These are phyloP conservation scores for Noccaea bulbosa DNA, from an alignment of 345 rosid genomes.

Conservation along the genomic window DNA sequence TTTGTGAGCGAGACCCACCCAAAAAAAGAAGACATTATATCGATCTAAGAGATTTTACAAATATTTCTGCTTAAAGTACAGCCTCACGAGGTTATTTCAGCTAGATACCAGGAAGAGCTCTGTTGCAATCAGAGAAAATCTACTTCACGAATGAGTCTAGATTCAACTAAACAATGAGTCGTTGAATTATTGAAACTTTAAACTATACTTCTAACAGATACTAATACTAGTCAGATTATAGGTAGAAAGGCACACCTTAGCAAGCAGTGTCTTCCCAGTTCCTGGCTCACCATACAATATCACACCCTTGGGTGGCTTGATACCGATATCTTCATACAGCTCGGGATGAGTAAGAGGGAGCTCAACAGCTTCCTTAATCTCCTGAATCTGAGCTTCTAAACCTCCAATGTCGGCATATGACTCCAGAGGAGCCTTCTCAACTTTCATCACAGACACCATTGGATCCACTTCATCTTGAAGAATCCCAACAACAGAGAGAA, in stretches of 20 bases:
- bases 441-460: constrained; percentile 99
- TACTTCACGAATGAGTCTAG: neutral
- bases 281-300: constrained; percentile 99
- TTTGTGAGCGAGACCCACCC: neutral
- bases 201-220: neutral
- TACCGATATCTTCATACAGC: constrained; percentile 97
- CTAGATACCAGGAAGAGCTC: neutral
- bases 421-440: constrained; percentile 96
- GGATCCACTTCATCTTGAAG: constrained; percentile 99
- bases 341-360: constrained; percentile 99
- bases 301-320: constrained; percentile 98
- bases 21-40: neutral
- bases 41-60: neutral
- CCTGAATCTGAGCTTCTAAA: constrained; percentile 98
- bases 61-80: neutral
- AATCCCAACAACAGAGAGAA: constrained; percentile 93
- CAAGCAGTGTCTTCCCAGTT: constrained; percentile 98
- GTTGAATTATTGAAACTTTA: neutral
- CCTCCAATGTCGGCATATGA: constrained; percentile 99
- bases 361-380: constrained; percentile 99
- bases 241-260: constrained; percentile 64
- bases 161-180: neutral
- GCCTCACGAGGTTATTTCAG: neutral
- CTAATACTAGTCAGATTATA: neutral
- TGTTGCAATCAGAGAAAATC: neutral